These are phyloP conservation scores for Glutinoglossum americanum DNA, from an alignment of 495 filamentous ascomycete genomes.

Conservation along the genomic window DNA sequence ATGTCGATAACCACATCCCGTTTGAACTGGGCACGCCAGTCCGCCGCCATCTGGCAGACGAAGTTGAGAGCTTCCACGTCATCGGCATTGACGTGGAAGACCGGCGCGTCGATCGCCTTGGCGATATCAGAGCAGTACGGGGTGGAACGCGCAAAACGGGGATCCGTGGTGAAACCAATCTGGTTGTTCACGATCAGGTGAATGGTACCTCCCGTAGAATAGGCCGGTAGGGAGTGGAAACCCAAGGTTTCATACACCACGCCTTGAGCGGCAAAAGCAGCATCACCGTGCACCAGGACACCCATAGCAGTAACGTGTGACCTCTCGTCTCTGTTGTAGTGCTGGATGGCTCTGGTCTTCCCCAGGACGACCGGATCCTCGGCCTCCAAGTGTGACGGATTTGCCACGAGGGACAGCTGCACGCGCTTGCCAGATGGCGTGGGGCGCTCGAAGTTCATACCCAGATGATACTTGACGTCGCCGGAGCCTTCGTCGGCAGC, in stretches of 20 bases:
- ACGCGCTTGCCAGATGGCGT: slow-evolving; percentile 97
- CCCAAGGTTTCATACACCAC: slow-evolving; percentile 97
- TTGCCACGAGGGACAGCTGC: slow-evolving; percentile 91
- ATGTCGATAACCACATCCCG: slow-evolving; percentile 93
- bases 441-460: slow-evolving; percentile 98
- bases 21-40: slow-evolving; percentile 97
- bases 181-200: slow-evolving; percentile 98
- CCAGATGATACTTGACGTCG: slow-evolving; percentile 97
- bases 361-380: slow-evolving; percentile 95
- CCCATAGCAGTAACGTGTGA: slow-evolving; percentile 79
- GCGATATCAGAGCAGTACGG: slow-evolving; percentile 98
- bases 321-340: slow-evolving; percentile 94
- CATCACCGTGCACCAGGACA: slow-evolving; percentile 88
- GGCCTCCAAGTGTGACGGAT: slow-evolving; percentile 94
- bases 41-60: slow-evolving; percentile 85
- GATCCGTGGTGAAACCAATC: slow-evolving; percentile 99
- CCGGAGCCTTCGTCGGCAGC: slow-evolving; percentile 90
- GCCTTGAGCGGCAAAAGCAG: slow-evolving; percentile 89
- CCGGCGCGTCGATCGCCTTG: slow-evolving; percentile 91
- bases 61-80: slow-evolving; percentile 97
- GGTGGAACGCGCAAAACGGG: slow-evolving; percentile 87
- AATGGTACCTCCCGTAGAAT: slow-evolving; percentile 93
- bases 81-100: slow-evolving; percentile 98
- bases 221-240: slow-evolving; percentile 83
- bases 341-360: slow-evolving; percentile 92